These are phyloP conservation scores for Fusarium pseudoanthophilum DNA, from an alignment of 2,329 filamentous ascomycete genomes.

Conservation along the genomic window DNA sequence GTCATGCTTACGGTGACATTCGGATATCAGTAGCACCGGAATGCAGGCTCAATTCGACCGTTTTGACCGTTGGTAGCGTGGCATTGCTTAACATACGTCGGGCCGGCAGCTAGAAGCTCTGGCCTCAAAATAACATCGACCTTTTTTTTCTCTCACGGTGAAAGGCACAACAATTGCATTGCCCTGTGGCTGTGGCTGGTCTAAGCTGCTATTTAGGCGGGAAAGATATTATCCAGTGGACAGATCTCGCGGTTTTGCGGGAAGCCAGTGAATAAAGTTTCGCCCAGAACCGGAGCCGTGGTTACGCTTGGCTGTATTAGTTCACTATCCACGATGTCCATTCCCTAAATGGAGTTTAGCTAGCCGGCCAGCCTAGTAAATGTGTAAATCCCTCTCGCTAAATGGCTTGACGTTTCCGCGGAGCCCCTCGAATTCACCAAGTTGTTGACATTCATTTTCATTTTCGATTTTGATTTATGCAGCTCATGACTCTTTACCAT, in stretches of 20 bases:
- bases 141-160: neutral
- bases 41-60: neutral
- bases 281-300: neutral
- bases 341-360: neutral
- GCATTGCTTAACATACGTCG: conserved; percentile 5
- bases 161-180: neutral
- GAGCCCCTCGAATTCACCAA: neutral
- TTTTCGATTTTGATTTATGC: neutral
- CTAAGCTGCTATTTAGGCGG: neutral
- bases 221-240: neutral
- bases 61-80: conserved; percentile 23
- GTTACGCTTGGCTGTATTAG: neutral
- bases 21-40: conserved; percentile 14
- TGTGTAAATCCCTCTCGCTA: neutral
- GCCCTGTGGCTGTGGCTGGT: neutral
- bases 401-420: neutral
- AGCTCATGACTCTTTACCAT: neutral
- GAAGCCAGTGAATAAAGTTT: neutral
- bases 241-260: neutral
- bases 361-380: neutral
- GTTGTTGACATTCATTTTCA: neutral
- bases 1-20: neutral
- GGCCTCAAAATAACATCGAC: neutral
- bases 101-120: conserved; percentile 5
- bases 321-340: neutral